These are phyloP conservation scores for Diaporthe amygdali DNA, from an alignment of 2,329 filamentous ascomycete genomes.

Conservation along the genomic window DNA sequence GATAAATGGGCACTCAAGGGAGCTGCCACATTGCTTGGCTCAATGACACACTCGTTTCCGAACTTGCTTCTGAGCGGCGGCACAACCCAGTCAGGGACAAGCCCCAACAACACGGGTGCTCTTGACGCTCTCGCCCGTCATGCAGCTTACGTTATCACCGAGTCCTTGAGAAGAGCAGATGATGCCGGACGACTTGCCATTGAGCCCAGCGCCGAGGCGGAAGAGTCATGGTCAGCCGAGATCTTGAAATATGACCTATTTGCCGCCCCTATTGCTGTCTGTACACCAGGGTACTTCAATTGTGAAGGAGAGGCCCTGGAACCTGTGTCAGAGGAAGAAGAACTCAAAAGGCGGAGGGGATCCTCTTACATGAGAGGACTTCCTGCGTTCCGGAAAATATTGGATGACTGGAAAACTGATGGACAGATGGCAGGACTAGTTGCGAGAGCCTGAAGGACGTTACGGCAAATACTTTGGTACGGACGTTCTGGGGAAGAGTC, in stretches of 20 bases:
- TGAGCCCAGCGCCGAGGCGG: constrained; percentile 23
- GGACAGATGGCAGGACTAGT: constrained; percentile 2
- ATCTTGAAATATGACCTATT: constrained; percentile 8
- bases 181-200: not conserved
- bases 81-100: constrained; percentile 14
- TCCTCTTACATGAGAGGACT: not conserved
- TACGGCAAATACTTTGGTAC: constrained; percentile 40
- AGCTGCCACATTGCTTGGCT: constrained; percentile 26
- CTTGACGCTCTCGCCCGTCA: constrained; percentile 43
- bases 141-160: constrained; percentile 15
- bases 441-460: not conserved
- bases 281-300: constrained; percentile 26
- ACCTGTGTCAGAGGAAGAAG: not conserved
- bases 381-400: not conserved
- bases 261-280: constrained; percentile 6
- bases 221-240: constrained; percentile 19
- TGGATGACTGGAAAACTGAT: not conserved
- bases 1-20: constrained; percentile 26
- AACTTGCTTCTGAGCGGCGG: constrained; percentile 29
- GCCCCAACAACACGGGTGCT: constrained; percentile 31
- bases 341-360: not conserved
- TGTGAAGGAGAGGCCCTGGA: constrained; percentile 18
- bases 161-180: not conserved
- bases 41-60: constrained; percentile 28
- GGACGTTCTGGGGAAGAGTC: no score